Base-by-base conservation (phyloP, 176 grass and related monocot genomes). In the Secale cereale region DNA sequence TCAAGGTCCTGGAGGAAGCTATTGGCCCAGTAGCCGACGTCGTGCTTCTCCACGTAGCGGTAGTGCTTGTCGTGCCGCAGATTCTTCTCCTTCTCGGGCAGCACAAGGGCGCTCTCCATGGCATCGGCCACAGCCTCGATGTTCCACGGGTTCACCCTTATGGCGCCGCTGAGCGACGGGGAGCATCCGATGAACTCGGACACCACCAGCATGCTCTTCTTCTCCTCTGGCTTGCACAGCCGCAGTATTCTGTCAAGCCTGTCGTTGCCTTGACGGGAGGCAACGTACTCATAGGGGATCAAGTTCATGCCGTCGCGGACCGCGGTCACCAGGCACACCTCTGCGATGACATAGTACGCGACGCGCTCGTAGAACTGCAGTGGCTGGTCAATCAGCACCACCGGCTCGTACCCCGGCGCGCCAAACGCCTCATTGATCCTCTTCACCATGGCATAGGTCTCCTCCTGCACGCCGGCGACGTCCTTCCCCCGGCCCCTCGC, bases 241-340 rank as follows among this genome's bases (percentile, higher is more conserved):
- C n/a, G 22, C 78, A 98, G 71, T 43, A 95, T 73, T 27, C 30
- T 66, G 82, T 98, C 87, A 12, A 98, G 85, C 23, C 20, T 83
- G 19, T 93, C 79, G 25, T 90, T 98, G 12, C 95, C 89, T 14
- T 98, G 92, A 15, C 95, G 64, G 12, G 95, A 93, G 11, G 93
- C 92, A 52, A 98, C 78, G 76, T 98, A 98, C 10, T 98, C 95
- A 14, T 95, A 98, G 7, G 95, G 95, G 70, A 98, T 98, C 79
- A 98, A 35, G 62, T 98, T 98, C 95, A 98, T 98, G 41, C 95
- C 95, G n/a, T 98, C 95, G n/a, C 95, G 59, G 65, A 98, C 95
- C 1, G 95, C 93, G 1, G 95, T 98, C 40, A 98, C 95, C 80
- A 98, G 75, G 86, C 95, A 98, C 60, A 92, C 88, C 89, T 98